These are phyloP conservation scores for Diaporthe sp. DNA, from an alignment of 2,329 filamentous ascomycete species.

Conservation along the genomic window DNA sequence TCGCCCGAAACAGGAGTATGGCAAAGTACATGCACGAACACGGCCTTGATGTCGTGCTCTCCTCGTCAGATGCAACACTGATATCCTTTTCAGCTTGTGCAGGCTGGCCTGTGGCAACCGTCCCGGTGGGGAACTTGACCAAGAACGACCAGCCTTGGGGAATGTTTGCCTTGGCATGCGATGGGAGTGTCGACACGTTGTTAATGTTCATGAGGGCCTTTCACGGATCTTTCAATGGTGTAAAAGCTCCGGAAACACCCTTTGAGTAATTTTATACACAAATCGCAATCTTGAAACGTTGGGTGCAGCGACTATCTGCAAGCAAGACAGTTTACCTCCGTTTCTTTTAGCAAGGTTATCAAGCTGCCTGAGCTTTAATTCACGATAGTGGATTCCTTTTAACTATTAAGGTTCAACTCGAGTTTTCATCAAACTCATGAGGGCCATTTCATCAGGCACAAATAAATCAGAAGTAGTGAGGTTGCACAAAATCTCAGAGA, in stretches of 20 bases:
- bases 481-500: background rate
- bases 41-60: conserved; percentile 37
- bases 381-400: background rate
- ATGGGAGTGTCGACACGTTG: conserved; percentile 37
- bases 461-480: background rate
- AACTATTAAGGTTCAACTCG: background rate
- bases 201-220: conserved; percentile 40
- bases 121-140: conserved; percentile 39
- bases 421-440: no score
- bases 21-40: conserved; percentile 32
- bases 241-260: background rate
- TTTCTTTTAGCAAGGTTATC: no score
- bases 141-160: conserved; percentile 42
- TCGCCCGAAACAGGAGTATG: conserved; percentile 33
- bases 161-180: conserved; percentile 40
- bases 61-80: conserved; percentile 37
- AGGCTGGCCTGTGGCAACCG: conserved; percentile 42
- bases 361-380: background rate
- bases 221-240: conserved; percentile 16
- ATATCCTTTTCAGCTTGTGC: conserved; percentile 38
- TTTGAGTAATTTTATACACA: background rate
- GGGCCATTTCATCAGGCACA: background rate
- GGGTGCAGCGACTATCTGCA: no score
- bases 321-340: no score
- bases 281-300: background rate